Conservation (phyloP, 2,329 filamentous ascomycete species). For the Ophiostoma novo-ulmi region DNA sequence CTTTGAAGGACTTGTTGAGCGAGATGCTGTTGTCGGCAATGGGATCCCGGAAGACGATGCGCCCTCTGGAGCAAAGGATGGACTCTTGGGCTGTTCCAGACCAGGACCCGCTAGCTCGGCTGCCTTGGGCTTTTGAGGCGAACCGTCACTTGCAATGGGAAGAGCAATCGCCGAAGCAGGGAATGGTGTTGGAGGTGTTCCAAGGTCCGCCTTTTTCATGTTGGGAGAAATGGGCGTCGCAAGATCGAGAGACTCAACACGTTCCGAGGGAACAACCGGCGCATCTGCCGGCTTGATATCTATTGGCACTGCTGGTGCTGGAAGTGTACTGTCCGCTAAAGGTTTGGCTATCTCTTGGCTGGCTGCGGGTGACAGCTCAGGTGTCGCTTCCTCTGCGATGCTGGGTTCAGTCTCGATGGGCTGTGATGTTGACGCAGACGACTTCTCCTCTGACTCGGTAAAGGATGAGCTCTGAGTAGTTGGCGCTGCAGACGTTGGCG, state of each 20-base stretch:
- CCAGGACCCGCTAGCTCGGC: not conserved
- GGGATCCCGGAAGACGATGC: not conserved
- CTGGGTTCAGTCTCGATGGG: conserved; percentile 22
- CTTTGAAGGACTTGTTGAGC: conserved; percentile 16
- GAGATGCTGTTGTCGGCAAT: not conserved
- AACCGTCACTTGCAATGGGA: not conserved
- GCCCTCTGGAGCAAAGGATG: not conserved
- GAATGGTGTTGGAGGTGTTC: not conserved
- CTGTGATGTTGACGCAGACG: conserved; percentile 39
- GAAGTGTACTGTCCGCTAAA: not conserved
- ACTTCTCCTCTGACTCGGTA: conserved; percentile 41
- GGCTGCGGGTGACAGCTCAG: not conserved
- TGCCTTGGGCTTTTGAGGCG: not conserved
- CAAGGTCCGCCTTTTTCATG: not conserved
- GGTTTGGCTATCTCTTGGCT: conserved; percentile 27
- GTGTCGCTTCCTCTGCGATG: not conserved
- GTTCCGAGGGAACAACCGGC: conserved; percentile 16
- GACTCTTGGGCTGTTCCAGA: conserved; percentile 4
- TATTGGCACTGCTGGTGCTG: not conserved
- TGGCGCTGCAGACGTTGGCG: conserved; percentile 30
- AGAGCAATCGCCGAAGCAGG: not conserved
- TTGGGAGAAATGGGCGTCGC: conserved; percentile 34
- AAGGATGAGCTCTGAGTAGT: conserved; percentile 20
- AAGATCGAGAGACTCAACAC: conserved; percentile 47
- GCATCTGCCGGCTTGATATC: conserved; percentile 26